These are phyloP conservation scores for Aspergillus pseudoglaucus DNA, from an alignment of 2,329 filamentous ascomycete genomes.

Conservation along the genomic window DNA sequence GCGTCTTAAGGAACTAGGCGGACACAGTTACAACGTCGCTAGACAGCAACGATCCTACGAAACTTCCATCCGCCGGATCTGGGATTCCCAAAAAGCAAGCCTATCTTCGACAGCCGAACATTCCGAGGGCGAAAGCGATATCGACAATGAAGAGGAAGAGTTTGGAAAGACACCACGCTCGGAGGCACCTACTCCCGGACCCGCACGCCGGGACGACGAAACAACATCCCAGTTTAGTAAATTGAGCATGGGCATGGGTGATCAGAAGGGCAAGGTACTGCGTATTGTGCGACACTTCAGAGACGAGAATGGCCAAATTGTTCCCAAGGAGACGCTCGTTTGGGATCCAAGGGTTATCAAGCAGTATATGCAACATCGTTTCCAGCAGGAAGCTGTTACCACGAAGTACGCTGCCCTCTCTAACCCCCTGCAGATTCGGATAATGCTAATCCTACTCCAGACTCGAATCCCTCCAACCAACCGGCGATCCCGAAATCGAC, in stretches of 20 bases:
- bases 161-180: constrained; percentile 57
- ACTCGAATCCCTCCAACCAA: constrained; percentile 55
- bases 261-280: constrained; percentile 62
- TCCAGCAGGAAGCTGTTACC: constrained; percentile 62
- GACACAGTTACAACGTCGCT: constrained; percentile 96
- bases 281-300: constrained; percentile 65
- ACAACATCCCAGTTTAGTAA: constrained; percentile 72
- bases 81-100: constrained; percentile 77
- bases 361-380: constrained; percentile 75
- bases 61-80: constrained; percentile 83
- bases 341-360: constrained; percentile 81
- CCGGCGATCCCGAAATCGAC: constrained; percentile 62
- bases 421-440: not conserved
- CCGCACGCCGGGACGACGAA: constrained; percentile 59
- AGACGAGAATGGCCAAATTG: constrained; percentile 59
- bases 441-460: constrained; percentile 27
- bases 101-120: constrained; percentile 68
- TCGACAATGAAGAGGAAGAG: constrained; percentile 45
- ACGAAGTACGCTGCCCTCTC: constrained; percentile 56
- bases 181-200: constrained; percentile 56
- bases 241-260: constrained; percentile 56
- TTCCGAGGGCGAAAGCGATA: constrained; percentile 66
- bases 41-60: constrained; percentile 89
- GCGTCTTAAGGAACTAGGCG: constrained; percentile 60
- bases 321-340: constrained; percentile 55